These are phyloP conservation scores for Eucalyptus sp. DNA, from an alignment of 345 rosid species.

Conservation along the genomic window DNA sequence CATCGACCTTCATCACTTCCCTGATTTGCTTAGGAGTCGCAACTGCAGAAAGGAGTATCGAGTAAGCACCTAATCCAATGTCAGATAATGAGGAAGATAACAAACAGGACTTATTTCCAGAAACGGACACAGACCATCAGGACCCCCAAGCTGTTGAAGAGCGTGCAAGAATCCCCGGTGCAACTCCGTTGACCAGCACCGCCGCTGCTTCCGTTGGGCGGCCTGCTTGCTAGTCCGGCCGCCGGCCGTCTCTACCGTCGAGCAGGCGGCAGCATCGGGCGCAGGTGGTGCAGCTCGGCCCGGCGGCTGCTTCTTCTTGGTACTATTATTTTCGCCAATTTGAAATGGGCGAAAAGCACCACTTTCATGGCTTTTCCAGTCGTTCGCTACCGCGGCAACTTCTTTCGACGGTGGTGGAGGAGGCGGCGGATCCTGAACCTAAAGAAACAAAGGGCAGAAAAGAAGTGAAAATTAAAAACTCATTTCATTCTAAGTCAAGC, in stretches of 20 bases:
- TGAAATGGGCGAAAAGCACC: not conserved
- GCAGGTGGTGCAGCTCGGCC: not conserved
- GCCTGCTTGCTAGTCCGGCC: not conserved
- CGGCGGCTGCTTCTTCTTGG: not conserved
- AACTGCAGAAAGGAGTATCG: conserved; percentile 4
- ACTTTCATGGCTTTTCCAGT: not conserved
- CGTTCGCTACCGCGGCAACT: not conserved
- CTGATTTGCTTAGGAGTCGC: conserved; percentile 52
- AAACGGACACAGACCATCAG: not conserved
- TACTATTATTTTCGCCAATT: not conserved
- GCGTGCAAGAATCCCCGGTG: conserved; percentile 3
- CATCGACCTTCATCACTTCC: conserved; percentile 44
- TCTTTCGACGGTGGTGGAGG: not conserved
- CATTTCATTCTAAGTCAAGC: not conserved
- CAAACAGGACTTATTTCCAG: not conserved
- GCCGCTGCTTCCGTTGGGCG: conserved; percentile 4
- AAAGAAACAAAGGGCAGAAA: not conserved
- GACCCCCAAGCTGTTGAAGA: conserved; percentile 9
- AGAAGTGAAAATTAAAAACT: not conserved
- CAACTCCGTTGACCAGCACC: conserved; percentile 12
- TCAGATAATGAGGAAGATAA: not conserved
- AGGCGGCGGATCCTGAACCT: not conserved
- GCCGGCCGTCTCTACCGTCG: not conserved
- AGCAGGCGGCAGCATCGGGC: not conserved
- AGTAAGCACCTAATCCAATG: not conserved